Evolutionary conservation across 1,139 yeast species (phyloP), one percentile per base, ranked within the genome.

Genomic region (Candida albicans): DNA sequence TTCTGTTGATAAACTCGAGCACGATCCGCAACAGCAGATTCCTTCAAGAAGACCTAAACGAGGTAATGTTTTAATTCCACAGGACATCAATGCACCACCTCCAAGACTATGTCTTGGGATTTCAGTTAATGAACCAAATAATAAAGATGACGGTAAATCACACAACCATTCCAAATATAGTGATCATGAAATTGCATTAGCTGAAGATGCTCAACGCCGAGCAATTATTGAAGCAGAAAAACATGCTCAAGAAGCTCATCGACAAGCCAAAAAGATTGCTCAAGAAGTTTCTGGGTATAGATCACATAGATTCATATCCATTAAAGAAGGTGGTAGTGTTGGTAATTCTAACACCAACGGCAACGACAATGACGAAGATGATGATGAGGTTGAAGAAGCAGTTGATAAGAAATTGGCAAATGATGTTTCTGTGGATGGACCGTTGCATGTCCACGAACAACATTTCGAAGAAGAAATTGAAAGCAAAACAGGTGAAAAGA

Each of bases 11-110:
- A 77, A 82, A 47, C 73, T 89, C 41, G 67, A 73, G 0, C 74
- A 71, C 49, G 97, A 91, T 61, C 98, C 98, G 1, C 97, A 96
- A 33, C 98, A 91, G 58, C 97, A 90, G 61, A 87, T 91, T 48
- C 98, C 98, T 0, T 86, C 96, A 1, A 70, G 96, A 53, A 77
- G 84, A 48, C 97, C 97, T 2, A 77, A 79, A 51, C 77, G 77
- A 52, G 97, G 97, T 3, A 84, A 87, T 56, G 91, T 90, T 7
- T 60, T 85, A 32, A 80, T 89, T 10, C 89, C 91, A 0, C 88
- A 84, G 39, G 93, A 86, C 56, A 55, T 83, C 30, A 61, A 72
- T 32, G 84, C 84, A 0, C 81, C 81, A 1, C 82, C 87, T 1
- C 80, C 87, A 22, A 66, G 83, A 50, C 67, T 86, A 28, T 77